Evolutionary conservation across 2,329 filamentous ascomycete genomes (phyloP).

Genomic region (Colletotrichum cordylinicola): DNA sequence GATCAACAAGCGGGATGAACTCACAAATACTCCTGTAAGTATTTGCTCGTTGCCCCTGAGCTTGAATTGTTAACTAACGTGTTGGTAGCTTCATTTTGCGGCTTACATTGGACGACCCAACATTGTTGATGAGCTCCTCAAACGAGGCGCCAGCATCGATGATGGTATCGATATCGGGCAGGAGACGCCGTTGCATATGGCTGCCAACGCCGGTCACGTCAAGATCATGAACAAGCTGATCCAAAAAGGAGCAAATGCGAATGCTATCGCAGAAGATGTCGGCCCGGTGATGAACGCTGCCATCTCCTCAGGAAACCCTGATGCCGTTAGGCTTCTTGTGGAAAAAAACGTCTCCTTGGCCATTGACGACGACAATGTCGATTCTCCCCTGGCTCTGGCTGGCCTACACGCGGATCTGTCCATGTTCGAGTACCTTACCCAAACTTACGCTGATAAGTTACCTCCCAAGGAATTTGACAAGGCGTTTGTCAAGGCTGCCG

Average conservation of each 20-base stretch:
- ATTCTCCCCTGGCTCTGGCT: slow-evolving; percentile 41
- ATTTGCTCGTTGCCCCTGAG: background rate
- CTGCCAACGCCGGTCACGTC: slow-evolving; percentile 41
- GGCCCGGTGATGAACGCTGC: slow-evolving; percentile 45
- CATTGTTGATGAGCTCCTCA: slow-evolving; percentile 41
- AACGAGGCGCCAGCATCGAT: slow-evolving; percentile 35
- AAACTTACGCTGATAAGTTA: slow-evolving; percentile 43
- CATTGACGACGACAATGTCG: slow-evolving; percentile 30
- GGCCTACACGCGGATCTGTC: slow-evolving; percentile 41
- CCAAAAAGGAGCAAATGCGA: slow-evolving; percentile 39
- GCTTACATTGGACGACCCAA: slow-evolving; percentile 34
- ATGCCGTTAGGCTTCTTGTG: slow-evolving; percentile 44
- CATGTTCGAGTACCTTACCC: slow-evolving; percentile 46
- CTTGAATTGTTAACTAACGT: background rate
- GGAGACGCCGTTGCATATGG: slow-evolving; percentile 44
- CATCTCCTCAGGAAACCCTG: slow-evolving; percentile 45
- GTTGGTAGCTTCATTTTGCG: slow-evolving; percentile 34
- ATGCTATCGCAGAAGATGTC: slow-evolving; percentile 32
- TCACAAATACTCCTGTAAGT: slow-evolving; percentile 39
- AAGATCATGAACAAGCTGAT: slow-evolving; percentile 46
- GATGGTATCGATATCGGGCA: slow-evolving; percentile 35
- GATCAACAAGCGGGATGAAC: slow-evolving; percentile 33
- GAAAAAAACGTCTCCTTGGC: slow-evolving; percentile 40
- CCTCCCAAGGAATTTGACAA: slow-evolving; percentile 43
- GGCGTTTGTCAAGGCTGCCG: slow-evolving; percentile 43